Conservation (phyloP, 371 early-diverging fungal species). For the Rhizomucor pusillus region DNA sequence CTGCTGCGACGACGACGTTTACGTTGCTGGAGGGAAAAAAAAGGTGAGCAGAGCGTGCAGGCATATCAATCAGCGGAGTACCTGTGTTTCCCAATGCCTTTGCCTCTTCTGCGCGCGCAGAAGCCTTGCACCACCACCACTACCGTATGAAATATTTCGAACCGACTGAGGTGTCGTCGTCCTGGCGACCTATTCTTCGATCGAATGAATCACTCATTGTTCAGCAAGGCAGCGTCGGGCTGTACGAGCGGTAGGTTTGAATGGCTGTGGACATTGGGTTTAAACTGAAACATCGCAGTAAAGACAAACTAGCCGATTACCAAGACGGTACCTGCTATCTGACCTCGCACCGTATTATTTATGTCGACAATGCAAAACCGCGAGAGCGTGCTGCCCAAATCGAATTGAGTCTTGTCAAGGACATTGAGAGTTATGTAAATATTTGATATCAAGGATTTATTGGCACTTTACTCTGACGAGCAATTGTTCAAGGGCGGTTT, state of each 20-base stretch:
- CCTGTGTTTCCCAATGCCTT: too few relatives aligned
- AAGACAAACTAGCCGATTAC: constrained; percentile 54
- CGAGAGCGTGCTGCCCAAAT: constrained; percentile 57
- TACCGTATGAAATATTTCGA: constrained; percentile 49
- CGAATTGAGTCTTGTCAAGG: constrained; percentile 44
- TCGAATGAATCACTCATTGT: constrained; percentile 54
- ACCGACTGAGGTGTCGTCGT: constrained; percentile 51
- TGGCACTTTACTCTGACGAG: too few relatives aligned
- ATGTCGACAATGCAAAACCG: constrained; percentile 65
- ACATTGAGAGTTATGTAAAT: constrained; percentile 57
- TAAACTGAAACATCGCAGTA: constrained; percentile 20
- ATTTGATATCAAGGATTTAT: not conserved
- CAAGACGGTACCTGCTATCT: constrained; percentile 77
- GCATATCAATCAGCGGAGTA: too few relatives aligned
- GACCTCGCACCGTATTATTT: constrained; percentile 76
- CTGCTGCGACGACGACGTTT: too few relatives aligned
- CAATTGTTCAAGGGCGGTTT: constrained; percentile 71
- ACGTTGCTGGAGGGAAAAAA: too few relatives aligned
- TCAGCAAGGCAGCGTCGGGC: constrained; percentile 65
- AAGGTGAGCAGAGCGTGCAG: too few relatives aligned
- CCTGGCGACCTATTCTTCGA: constrained; percentile 55
- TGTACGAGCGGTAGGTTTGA: constrained; percentile 64
- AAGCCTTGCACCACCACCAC: too few relatives aligned
- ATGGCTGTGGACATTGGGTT: not conserved
- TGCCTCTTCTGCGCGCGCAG: too few relatives aligned